A percentile compares a stretch with the other conserved stretches of the same genome.
These are phyloP conservation scores for Aureobasidium sp. DNA, from an alignment of 2,329 filamentous ascomycete species.

Conservation along the genomic window DNA sequence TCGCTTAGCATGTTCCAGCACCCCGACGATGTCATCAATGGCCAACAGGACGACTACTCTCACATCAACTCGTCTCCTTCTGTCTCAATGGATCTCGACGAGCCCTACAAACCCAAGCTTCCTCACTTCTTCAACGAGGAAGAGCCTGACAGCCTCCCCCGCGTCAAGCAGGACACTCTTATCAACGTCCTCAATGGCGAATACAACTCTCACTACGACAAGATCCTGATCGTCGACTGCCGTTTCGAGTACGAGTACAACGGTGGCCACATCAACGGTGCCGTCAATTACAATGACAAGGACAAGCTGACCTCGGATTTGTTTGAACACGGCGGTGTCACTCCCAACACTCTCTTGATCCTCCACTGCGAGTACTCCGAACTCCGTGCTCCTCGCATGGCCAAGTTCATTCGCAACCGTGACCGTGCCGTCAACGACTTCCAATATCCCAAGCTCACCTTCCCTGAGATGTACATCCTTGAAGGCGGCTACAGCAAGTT, in stretches of 20 bases:
- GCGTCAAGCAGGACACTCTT: conserved; percentile 76
- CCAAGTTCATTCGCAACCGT: conserved; percentile 81
- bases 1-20: conserved; percentile 98
- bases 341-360: conserved; percentile 71
- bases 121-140: conserved; percentile 79
- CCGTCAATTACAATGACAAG: conserved; percentile 96
- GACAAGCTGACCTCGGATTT: conserved; percentile 74
- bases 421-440: conserved; percentile 82
- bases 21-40: conserved; percentile 78
- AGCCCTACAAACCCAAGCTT: conserved; percentile 63
- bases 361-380: conserved; percentile 99
- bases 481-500: conserved; percentile 95
- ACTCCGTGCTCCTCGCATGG: conserved; percentile 93
- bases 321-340: conserved; percentile 55
- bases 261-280: conserved; percentile 87
- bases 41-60: conserved; percentile 57
- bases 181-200: conserved; percentile 82
- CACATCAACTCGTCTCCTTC: conserved; percentile 50
- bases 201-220: conserved; percentile 67
- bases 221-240: conserved; percentile 87
- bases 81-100: conserved; percentile 72
- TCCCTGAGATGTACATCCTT: conserved; percentile 93
- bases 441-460: conserved; percentile 81
- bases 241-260: conserved; percentile 99
- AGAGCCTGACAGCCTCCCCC: conserved; percentile 76